A percentile compares a stretch with the other conserved stretches of the same genome.
These are phyloP conservation scores for Emmonsiellopsis sp. DNA, from an alignment of 2,329 filamentous ascomycete species.

Conservation along the genomic window DNA sequence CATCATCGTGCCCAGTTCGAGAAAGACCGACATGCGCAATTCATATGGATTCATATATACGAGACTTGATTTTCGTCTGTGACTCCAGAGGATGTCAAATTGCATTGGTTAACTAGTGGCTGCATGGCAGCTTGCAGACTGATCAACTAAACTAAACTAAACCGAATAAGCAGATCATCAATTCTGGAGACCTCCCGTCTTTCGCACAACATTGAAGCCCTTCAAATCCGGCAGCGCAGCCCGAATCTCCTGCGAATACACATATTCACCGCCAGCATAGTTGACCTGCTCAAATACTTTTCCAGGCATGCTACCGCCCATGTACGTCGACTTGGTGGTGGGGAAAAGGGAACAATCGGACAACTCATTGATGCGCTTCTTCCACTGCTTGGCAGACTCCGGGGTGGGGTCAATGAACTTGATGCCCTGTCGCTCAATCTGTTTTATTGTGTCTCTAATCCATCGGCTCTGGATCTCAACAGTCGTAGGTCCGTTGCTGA, in stretches of 20 bases:
- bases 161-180: too few species aligned
- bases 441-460: constrained; percentile 43
- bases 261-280: constrained; percentile 23
- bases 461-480: constrained; percentile 49
- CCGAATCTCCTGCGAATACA: constrained; percentile 14
- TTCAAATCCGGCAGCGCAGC: constrained; percentile 9
- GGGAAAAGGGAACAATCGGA: constrained; percentile 42
- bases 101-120: too few species aligned
- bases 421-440: constrained; percentile 38
- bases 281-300: constrained; percentile 46
- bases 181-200: not conserved
- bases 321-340: constrained; percentile 42
- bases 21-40: too few species aligned
- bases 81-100: too few species aligned
- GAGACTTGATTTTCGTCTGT: too few species aligned
- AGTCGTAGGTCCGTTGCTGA: constrained; percentile 21
- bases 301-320: constrained; percentile 47
- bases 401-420: constrained; percentile 43
- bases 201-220: constrained; percentile 14
- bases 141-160: not conserved
- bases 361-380: constrained; percentile 36
- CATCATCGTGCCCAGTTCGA: too few species aligned
- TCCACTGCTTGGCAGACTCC: constrained; percentile 43
- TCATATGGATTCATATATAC: too few species aligned
- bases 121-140: too few species aligned